phyloP scores from a whole-genome alignment of 768 basidiomycete genomes.

The Polyporus arcularius region DNA sequence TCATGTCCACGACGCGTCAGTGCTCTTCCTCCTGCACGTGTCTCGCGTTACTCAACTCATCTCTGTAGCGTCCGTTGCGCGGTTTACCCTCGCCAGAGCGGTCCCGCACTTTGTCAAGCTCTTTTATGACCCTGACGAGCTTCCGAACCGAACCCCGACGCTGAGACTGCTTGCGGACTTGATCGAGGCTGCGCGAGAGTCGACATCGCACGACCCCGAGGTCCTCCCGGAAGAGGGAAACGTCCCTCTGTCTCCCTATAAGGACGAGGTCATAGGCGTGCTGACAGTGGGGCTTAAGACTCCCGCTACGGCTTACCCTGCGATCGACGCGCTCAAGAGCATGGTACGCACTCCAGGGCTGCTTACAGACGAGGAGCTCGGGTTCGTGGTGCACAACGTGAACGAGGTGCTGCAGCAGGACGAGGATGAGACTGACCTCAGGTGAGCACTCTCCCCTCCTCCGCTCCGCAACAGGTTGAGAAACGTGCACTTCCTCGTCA shows the following conservation, averaged over 20 bases:
- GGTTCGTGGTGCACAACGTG: conserved; percentile 75
- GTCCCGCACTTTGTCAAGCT: conserved; percentile 76
- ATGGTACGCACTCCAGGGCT: conserved; percentile 66
- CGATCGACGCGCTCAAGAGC: conserved; percentile 64
- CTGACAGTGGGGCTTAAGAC: conserved; percentile 59
- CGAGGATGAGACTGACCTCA: conserved; percentile 47
- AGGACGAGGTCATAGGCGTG: conserved; percentile 74
- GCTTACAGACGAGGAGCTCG: conserved; percentile 71
- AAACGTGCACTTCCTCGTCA: conserved; percentile 28
- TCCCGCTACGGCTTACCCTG: conserved; percentile 52
- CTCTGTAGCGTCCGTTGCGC: conserved; percentile 62
- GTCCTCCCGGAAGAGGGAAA: conserved; percentile 25
- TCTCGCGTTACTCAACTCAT: neutral
- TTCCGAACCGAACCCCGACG: conserved; percentile 63
- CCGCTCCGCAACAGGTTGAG: neutral
- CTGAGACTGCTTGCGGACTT: conserved; percentile 69
- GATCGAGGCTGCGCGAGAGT: conserved; percentile 53
- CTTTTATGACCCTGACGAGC: conserved; percentile 71
- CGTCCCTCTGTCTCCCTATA: conserved; percentile 55
- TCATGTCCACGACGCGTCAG: conserved; percentile 80
- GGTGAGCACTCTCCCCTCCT: conserved; percentile 34
- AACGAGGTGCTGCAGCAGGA: conserved; percentile 66
- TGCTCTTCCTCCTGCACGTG: conserved; percentile 18
- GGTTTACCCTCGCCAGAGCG: conserved; percentile 65
- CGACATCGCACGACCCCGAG: conserved; percentile 30